Evolutionary conservation across 2,329 filamentous ascomycete species (phyloP).

Genomic region (Didymosphaeria variabile): DNA sequence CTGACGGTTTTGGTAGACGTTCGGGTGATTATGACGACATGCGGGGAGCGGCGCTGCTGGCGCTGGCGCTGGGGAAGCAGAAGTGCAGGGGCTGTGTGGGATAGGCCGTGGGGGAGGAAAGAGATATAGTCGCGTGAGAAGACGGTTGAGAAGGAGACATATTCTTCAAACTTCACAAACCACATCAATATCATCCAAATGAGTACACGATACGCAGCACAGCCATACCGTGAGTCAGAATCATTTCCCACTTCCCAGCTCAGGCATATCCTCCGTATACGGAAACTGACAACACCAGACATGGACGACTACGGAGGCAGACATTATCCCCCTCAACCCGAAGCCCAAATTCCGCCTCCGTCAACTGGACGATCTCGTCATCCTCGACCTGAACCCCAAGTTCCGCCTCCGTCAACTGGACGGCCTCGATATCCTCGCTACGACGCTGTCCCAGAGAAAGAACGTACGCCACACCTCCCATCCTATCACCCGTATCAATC

Average conservation of each 20-base stretch:
- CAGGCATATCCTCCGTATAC: not conserved
- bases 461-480: not conserved
- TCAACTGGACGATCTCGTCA: conserved; percentile 2
- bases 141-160: not conserved
- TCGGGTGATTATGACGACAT: conserved; percentile 18
- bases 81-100: conserved; percentile 16
- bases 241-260: not conserved
- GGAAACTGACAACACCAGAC: conserved; percentile 13
- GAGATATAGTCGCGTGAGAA: conserved; percentile 6
- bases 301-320: conserved; percentile 21
- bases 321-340: conserved; percentile 16
- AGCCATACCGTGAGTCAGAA: conserved; percentile 10
- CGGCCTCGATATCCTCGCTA: conserved; percentile 12
- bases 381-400: conserved; percentile 16
- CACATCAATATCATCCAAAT: not conserved
- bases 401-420: conserved; percentile 12
- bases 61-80: not conserved
- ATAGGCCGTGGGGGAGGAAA: not conserved
- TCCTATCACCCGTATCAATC: not conserved
- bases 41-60: not conserved
- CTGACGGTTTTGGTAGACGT: not conserved
- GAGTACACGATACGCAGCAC: conserved; percentile 11
- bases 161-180: not conserved
- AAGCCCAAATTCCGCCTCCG: conserved; percentile 17
- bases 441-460: conserved; percentile 12